A percentile compares a stretch with the other conserved stretches of the same genome.
Evolutionary conservation across 345 rosid species (phyloP).

Genomic region (Lumnitzera littorea): DNA sequence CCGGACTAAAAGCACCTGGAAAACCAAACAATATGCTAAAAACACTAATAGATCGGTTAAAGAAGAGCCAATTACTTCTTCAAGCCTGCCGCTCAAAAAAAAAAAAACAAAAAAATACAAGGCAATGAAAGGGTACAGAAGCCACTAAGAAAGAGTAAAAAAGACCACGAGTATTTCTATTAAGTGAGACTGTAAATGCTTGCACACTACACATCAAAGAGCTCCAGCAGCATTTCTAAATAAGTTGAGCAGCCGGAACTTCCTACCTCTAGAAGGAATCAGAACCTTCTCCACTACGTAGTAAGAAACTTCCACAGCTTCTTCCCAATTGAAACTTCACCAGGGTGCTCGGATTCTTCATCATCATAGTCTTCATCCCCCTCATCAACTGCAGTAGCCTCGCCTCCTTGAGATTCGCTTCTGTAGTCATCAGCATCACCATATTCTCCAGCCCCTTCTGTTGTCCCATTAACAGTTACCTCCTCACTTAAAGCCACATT

Average conservation of each 20-base stretch:
- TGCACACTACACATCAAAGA: constrained; percentile 7
- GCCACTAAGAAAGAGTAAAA: too few relatives aligned
- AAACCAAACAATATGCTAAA: too few relatives aligned
- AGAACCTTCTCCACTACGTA: constrained; percentile 24
- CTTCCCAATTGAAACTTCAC: constrained; percentile 76
- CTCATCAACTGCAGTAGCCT: constrained; percentile 8
- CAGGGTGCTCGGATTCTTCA: constrained; percentile 59
- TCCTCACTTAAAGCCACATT: constrained; percentile 61
- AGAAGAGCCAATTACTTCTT: too few relatives aligned
- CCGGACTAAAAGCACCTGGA: too few relatives aligned
- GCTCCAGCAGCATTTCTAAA: constrained; percentile 28
- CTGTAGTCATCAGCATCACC: not conserved
- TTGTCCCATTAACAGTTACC: constrained; percentile 47
- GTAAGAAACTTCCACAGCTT: constrained; percentile 94
- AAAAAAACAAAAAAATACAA: too few relatives aligned
- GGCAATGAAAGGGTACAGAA: too few relatives aligned
- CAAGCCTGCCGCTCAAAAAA: too few relatives aligned
- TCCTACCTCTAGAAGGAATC: not conserved
- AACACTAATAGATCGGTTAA: too few relatives aligned
- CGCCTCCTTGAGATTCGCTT: constrained; percentile 20
- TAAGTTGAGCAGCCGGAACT: constrained; percentile 12
- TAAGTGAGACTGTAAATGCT: too few relatives aligned
- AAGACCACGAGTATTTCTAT: too few relatives aligned
- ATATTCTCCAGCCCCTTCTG: constrained; percentile 19
- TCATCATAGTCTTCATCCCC: constrained; percentile 45